Evolutionary conservation across 306 rosid species (phyloP).

Genomic region (Fragaria vesca): DNA sequence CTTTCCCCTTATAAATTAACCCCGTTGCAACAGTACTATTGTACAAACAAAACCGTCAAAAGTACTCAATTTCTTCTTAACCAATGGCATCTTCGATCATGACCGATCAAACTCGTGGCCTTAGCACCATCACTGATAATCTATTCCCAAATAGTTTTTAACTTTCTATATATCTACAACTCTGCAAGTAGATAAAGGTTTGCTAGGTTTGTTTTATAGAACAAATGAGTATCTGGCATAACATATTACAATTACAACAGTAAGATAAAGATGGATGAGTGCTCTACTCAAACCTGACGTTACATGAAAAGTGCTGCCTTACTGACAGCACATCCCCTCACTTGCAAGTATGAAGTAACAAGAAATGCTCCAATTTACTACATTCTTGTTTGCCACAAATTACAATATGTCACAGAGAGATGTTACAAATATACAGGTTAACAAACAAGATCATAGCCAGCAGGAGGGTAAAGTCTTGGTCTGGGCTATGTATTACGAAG

Average conservation of each 20-base stretch:
- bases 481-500: not conserved
- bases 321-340: not conserved
- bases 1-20: not conserved
- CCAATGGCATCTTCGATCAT: slow-evolving; percentile 11
- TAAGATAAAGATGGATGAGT: not conserved
- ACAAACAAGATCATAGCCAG: no score
- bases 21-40: no score
- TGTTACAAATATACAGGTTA: not conserved
- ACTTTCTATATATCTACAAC: no score
- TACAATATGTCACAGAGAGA: not conserved
- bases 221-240: not conserved
- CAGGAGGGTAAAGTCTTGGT: not conserved
- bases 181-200: no score
- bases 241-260: not conserved
- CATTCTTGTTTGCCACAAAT: not conserved
- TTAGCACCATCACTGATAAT: not conserved
- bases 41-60: not conserved
- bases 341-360: not conserved
- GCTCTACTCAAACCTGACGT: not conserved
- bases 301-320: not conserved
- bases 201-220: not conserved
- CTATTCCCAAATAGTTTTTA: no score
- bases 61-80: not conserved
- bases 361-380: not conserved
- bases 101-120: slow-evolving; percentile 10